phyloP scores from a whole-genome alignment of 371 early-diverging fungal genomes.

The Mortierella polycephala region DNA sequence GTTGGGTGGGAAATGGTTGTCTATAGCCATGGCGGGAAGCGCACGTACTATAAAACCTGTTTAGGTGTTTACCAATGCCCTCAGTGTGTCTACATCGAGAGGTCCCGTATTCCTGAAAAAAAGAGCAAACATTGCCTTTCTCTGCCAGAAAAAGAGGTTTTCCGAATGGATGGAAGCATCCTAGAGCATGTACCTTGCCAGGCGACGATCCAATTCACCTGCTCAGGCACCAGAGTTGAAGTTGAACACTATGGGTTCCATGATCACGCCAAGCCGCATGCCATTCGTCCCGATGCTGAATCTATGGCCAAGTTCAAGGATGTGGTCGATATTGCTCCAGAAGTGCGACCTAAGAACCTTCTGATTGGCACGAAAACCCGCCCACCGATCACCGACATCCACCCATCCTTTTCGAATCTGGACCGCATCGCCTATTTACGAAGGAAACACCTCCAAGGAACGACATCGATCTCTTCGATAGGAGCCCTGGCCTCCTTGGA shows the following conservation, averaged over 20 bases:
- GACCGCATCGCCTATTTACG: not conserved
- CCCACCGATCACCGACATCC: not conserved
- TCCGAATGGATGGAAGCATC: not conserved
- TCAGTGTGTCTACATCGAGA: not conserved
- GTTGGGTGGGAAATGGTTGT: constrained; percentile 14
- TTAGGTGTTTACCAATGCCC: constrained; percentile 10
- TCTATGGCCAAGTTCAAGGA: not conserved
- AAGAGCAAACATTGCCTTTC: not conserved
- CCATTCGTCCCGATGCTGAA: not conserved
- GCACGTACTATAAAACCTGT: not conserved
- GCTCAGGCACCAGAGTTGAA: not conserved
- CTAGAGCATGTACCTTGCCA: not conserved
- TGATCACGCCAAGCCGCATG: constrained; percentile 3
- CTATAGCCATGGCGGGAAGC: not conserved
- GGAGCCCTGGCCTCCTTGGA: constrained; percentile 1
- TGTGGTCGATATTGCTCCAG: constrained; percentile 5
- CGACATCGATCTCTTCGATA: not conserved
- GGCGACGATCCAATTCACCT: not conserved
- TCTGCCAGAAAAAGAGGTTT: not conserved
- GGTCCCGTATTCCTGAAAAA: constrained; percentile 3
- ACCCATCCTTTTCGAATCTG: not conserved
- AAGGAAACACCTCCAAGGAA: not conserved
- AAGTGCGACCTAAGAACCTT: constrained; percentile 3
- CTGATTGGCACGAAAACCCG: constrained; percentile 1
- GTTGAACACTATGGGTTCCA: constrained; percentile 7